A percentile compares a stretch with the other conserved stretches of the same genome.
Conservation (phyloP, 2,329 filamentous ascomycete genomes). For the Didymella pomorum region DNA sequence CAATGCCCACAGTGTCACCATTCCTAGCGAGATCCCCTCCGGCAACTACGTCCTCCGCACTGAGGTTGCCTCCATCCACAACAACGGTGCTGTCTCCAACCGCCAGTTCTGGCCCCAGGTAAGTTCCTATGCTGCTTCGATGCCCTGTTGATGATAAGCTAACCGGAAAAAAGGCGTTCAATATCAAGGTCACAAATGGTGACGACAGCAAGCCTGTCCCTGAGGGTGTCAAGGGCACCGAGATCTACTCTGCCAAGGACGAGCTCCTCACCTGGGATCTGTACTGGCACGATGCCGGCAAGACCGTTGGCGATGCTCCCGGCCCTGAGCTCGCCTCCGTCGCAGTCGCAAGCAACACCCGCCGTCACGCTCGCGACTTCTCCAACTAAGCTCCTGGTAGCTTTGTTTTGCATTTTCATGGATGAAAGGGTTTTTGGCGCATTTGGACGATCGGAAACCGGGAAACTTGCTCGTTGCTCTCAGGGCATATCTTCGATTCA, state of each 20-base stretch:
- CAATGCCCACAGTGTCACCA: constrained; percentile 44
- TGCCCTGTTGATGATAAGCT: too few species aligned
- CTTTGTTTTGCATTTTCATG: constrained; percentile 3
- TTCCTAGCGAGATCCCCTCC: constrained; percentile 43
- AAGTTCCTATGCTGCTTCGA: too few species aligned
- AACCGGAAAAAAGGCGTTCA: constrained; percentile 39
- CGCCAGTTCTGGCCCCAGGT: constrained; percentile 48
- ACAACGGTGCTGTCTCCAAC: constrained; percentile 42
- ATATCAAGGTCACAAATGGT: constrained; percentile 45
- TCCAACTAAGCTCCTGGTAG: constrained; percentile 27
- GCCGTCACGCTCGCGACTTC: constrained; percentile 40
- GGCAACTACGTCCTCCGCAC: constrained; percentile 49
- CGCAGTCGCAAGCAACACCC: constrained; percentile 21
- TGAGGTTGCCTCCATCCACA: constrained; percentile 47
- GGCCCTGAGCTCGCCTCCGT: constrained; percentile 35
- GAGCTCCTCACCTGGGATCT: constrained; percentile 40
- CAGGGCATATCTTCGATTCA: constrained; percentile 9
- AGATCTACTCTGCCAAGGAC: constrained; percentile 40
- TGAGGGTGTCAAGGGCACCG: constrained; percentile 40
- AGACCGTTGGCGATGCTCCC: constrained; percentile 33
- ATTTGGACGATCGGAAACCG: constrained; percentile 5
- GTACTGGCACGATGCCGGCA: constrained; percentile 41
- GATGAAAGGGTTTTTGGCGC: constrained; percentile 7
- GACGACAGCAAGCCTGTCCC: constrained; percentile 36
- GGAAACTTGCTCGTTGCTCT: too few species aligned